Conservation (phyloP, 1,284 basidiomycete genomes). For the Austroboletus niveus region DNA sequence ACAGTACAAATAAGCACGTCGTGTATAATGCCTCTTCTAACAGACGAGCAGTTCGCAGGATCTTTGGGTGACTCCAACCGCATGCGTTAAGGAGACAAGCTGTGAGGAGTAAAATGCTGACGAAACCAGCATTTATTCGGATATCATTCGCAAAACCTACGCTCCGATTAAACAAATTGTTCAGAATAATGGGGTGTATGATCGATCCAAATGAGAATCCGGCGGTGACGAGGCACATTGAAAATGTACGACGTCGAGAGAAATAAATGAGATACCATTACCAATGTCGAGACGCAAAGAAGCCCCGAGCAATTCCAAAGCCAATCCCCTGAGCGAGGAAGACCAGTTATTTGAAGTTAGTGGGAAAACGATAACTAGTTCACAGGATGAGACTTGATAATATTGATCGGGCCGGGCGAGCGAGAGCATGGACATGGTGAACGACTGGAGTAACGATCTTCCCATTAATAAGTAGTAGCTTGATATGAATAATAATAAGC, state of each 20-base stretch:
- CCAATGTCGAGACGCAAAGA: slow-evolving; percentile 30
- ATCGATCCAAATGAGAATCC: slow-evolving; percentile 36
- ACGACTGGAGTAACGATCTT: slow-evolving; percentile 25
- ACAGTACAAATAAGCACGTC: slow-evolving; percentile 21
- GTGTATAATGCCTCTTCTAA: slow-evolving; percentile 13
- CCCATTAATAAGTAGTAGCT: slow-evolving; percentile 31
- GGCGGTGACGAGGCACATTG: slow-evolving; percentile 31
- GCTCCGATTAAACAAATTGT: slow-evolving; percentile 34
- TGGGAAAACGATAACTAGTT: not conserved
- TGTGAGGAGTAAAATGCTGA: slow-evolving; percentile 24
- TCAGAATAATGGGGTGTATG: slow-evolving; percentile 40
- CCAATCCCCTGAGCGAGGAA: slow-evolving; percentile 36
- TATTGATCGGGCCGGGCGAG: slow-evolving; percentile 22
- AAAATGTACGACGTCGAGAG: slow-evolving; percentile 29
- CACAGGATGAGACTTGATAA: slow-evolving; percentile 20
- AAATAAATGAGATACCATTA: slow-evolving; percentile 37
- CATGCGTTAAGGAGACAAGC: slow-evolving; percentile 29
- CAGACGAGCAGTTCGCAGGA: slow-evolving; percentile 18
- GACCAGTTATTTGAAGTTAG: slow-evolving; percentile 18
- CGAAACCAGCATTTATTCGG: slow-evolving; percentile 30
- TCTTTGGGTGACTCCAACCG: slow-evolving; percentile 22
- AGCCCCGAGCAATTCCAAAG: slow-evolving; percentile 32
- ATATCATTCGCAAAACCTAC: slow-evolving; percentile 32
- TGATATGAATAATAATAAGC: slow-evolving; percentile 1
- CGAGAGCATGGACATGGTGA: slow-evolving; percentile 32